Base-by-base conservation (phyloP, 805 yeast genomes). In the Myxozyma mucilagina region DNA sequence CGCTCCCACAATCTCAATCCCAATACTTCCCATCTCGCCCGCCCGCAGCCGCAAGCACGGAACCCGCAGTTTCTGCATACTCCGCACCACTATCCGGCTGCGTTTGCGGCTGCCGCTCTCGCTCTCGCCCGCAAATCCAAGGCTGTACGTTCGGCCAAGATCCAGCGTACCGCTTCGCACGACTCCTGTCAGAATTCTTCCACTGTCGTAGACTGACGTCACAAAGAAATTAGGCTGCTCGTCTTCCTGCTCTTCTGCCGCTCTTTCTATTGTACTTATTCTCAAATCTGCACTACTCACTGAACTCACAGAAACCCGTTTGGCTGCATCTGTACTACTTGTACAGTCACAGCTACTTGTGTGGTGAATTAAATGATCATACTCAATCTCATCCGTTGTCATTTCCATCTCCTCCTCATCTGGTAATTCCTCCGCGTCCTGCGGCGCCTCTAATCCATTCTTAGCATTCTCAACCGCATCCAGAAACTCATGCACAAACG, bases 1-100 rank as follows among this genome's bases (percentile, higher is more conserved):
- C 18, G 47, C 47, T 5, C 47, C 60, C 35, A 56, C 52, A n/a
- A 60, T n/a, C 42, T 59, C 67, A 18, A 63, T 53, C 32, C 57
- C 67, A 11, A 63, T 55, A 36, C 59, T 48, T 39, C 67, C 67
- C 14, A 63, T 57, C 35, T 63, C 67, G n/a, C 67, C 65, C 36
- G 32, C 53, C 8, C 42, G 45, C 20, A 63, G 53, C 43, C 57
- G 57, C 32, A 60, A 13, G 16, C 56, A 41, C 18, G 67, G 67
- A 13, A 54, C 44, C 10, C 67, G 53, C 55, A 63, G 56, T 49
- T 54, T 57, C 52, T 63, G 67, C 47, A 60, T 48, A 16, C 57
- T 53, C 11, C 60, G 63, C 41, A 62, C 59, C 9, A 57, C 36
- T 3, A 61, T 53, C 43, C 44, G 38, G 47, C 48, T 53, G 20